Conservation (phyloP, 1,284 basidiomycete species). For the Ceratobasidium sp. region DNA sequence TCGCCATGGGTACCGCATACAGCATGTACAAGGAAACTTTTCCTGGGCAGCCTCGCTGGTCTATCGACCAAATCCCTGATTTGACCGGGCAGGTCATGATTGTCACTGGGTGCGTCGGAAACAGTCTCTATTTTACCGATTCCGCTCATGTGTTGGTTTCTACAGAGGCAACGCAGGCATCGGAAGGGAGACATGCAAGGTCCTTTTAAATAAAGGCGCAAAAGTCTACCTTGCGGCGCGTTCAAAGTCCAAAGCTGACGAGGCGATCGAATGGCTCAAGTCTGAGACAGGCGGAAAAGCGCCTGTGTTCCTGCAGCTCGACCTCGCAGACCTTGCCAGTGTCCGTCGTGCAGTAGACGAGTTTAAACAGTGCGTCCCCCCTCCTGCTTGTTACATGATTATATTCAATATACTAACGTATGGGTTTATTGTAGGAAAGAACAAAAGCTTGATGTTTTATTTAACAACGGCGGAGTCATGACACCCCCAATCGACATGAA, state of each 20-base stretch:
- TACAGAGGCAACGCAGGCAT: conserved; percentile 57
- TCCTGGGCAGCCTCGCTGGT: conserved; percentile 46
- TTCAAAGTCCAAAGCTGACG: conserved; percentile 53
- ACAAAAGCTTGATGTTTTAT: conserved; percentile 61
- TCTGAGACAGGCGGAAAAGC: conserved; percentile 56
- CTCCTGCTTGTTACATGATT: too few relatives aligned
- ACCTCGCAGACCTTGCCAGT: conserved; percentile 66
- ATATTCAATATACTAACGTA: not conserved
- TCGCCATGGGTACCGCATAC: conserved; percentile 5
- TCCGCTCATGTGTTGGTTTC: conserved; percentile 52
- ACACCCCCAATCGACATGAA: conserved; percentile 58
- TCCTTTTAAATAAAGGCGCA: conserved; percentile 55
- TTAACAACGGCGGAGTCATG: conserved; percentile 71
- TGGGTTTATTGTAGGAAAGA: conserved; percentile 57
- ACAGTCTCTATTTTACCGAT: not conserved
- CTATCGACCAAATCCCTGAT: conserved; percentile 47
- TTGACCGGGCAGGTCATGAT: conserved; percentile 44
- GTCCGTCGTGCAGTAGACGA: conserved; percentile 65
- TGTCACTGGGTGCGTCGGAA: conserved; percentile 40
- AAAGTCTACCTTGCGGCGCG: conserved; percentile 59
- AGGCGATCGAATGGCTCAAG: conserved; percentile 61
- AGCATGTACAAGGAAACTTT: conserved; percentile 43
- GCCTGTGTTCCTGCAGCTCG: conserved; percentile 65
- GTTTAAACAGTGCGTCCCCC: conserved; percentile 60
- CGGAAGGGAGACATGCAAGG: conserved; percentile 50